Evolutionary conservation across 345 rosid species (phyloP), one percentile per base, ranked within the genome.

Genomic region (Eutrema japonicum): DNA sequence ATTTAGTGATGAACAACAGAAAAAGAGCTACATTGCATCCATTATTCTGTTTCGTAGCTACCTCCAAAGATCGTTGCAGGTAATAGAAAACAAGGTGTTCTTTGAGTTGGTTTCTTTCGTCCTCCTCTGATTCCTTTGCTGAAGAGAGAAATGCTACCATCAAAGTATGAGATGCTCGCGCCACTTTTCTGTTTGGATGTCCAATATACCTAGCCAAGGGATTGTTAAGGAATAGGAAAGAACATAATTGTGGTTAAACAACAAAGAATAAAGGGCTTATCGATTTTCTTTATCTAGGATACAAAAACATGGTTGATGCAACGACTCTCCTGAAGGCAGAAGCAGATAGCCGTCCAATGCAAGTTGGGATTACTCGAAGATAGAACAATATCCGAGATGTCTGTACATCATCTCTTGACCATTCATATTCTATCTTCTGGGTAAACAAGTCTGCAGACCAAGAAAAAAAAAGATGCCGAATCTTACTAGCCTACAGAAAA

Each of bases 371-470:
- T 63, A 95, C 89, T 18, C 96, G 88, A 80, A 92, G 71, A 77
- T 84, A 95, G 84, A 95, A 95, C 79, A 92, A 83, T 62, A 92
- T 72, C 27, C 96, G 90, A 71, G 97, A 87, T 73, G 99, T 88
- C 76, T 95, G 99, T 57, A 95, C 92, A 58, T 90, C 97, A 83
- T 95, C 99, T 72, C 81, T 81, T 70, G 81, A 85, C 99, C 97
- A 95, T 59, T 65, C 58, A 72, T 92, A 92, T 35, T 77, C 83
- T 79, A 82, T 64, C 78, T 73, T 81, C 71, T 73, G 80, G 69
- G 10, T 71, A 49, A 79, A 64, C 26, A 82, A 72, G 64, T 53
- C 64, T 52, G 68, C 67, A 67, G 52, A 70, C 40, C 14, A 63
- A 3, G 8, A 53, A 35, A 66, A 7, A 7, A 22, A 35, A 27